Evolutionary conservation across 768 basidiomycete genomes (phyloP).

Genomic region (Lenzites betulinus): DNA sequence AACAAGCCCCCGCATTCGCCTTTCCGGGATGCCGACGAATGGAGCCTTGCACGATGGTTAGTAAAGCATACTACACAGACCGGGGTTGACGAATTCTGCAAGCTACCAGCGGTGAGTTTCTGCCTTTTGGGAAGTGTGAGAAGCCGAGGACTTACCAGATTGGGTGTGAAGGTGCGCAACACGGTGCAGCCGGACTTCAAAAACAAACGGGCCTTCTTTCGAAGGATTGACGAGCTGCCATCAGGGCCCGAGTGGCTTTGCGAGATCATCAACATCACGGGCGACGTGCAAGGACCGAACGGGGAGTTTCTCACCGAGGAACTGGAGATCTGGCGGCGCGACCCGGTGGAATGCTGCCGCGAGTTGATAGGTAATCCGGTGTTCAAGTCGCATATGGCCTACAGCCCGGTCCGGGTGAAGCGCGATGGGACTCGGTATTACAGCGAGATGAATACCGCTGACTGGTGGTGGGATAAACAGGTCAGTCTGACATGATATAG

Average conservation of each 20-base stretch:
- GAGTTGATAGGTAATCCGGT: slow-evolving; percentile 17
- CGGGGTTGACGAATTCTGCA: slow-evolving; percentile 27
- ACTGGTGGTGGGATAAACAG: slow-evolving; percentile 39
- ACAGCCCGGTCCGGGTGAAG: slow-evolving; percentile 2
- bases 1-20: slow-evolving; percentile 6
- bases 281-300: slow-evolving; percentile 16
- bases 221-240: slow-evolving; percentile 26
- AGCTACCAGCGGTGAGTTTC: slow-evolving; percentile 9
- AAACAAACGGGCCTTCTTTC: slow-evolving; percentile 21
- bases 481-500: slow-evolving; percentile 31
- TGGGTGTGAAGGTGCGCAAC: slow-evolving; percentile 8
- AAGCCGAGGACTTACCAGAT: background rate
- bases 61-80: slow-evolving; percentile 16
- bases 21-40: slow-evolving; percentile 21
- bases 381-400: slow-evolving; percentile 1
- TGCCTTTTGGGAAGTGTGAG: background rate
- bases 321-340: slow-evolving; percentile 32
- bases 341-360: slow-evolving; percentile 39
- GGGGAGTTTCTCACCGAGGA: slow-evolving; percentile 23
- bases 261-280: slow-evolving; percentile 9
- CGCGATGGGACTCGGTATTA: slow-evolving; percentile 24
- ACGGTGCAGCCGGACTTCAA: slow-evolving; percentile 18
- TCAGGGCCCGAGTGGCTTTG: slow-evolving; percentile 20
- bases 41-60: slow-evolving; percentile 24
- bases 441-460: slow-evolving; percentile 27